A percentile compares a stretch with the other conserved stretches of the same genome.
These are phyloP conservation scores for Leishmania tropica DNA, from an alignment of 208 protist genomes.

Conservation along the genomic window DNA sequence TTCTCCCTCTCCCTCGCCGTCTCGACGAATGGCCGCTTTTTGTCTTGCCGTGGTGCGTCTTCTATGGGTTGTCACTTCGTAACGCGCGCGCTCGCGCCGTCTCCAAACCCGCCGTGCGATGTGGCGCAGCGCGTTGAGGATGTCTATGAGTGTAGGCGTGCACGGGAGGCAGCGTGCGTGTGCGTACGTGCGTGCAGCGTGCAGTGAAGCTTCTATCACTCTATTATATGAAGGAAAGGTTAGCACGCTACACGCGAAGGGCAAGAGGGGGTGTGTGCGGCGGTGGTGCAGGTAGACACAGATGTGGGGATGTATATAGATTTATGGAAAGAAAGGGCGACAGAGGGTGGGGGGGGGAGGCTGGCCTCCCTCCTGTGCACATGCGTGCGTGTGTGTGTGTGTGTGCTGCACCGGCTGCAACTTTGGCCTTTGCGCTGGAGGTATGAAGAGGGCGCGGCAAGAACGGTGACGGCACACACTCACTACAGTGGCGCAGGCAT, in stretches of 20 bases:
- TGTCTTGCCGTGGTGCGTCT: not conserved
- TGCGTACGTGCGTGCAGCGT: not conserved
- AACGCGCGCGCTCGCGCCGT: not conserved
- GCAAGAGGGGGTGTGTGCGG: not conserved
- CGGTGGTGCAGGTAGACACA: not conserved
- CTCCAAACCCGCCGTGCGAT: not conserved
- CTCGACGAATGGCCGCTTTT: not conserved
- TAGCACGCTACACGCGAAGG: not conserved
- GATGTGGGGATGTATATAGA: not conserved
- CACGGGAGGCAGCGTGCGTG: not conserved
- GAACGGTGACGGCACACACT: constrained; percentile 2
- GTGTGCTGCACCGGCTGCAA: not conserved
- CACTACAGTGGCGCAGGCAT: constrained; percentile 5
- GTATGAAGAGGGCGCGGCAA: not conserved
- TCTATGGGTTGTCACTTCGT: not conserved
- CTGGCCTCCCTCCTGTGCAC: not conserved
- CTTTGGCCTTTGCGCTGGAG: not conserved
- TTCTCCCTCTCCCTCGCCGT: not conserved
- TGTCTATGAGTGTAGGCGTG: not conserved
- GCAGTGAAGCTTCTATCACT: not conserved
- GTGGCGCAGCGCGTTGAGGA: not conserved
- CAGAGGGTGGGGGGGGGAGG: not conserved
- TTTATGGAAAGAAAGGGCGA: not conserved
- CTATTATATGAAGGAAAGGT: not conserved
- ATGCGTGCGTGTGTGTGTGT: constrained; percentile 4